Evolutionary conservation across 208 protist species (phyloP).

Genomic region (Acanthamoeba lenticulata): DNA sequence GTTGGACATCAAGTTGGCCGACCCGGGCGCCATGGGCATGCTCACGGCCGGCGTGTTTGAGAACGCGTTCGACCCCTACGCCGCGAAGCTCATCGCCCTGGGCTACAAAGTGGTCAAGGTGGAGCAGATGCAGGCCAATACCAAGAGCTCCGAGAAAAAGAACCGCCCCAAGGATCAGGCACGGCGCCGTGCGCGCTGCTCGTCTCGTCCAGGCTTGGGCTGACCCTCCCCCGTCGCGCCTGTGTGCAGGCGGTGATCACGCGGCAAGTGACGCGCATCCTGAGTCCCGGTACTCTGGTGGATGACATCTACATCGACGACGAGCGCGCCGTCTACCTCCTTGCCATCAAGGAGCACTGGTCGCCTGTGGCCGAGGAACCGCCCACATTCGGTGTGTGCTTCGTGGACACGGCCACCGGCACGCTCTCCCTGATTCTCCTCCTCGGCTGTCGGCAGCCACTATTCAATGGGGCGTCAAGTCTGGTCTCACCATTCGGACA

Average conservation of each 20-base stretch:
- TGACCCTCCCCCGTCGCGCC: neutral
- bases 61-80: constrained; percentile 69
- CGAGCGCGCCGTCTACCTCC: constrained; percentile 62
- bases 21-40: constrained; percentile 81
- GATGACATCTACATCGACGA: constrained; percentile 75
- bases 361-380: neutral
- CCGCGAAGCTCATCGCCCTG: constrained; percentile 73
- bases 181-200: neutral
- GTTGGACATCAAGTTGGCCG: constrained; percentile 78
- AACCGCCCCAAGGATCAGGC: neutral
- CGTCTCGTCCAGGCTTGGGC: neutral
- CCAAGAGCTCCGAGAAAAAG: constrained; percentile 16
- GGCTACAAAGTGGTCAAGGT: constrained; percentile 68
- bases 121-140: neutral
- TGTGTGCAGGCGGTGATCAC: neutral
- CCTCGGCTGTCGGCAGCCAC: no score
- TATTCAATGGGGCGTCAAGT: no score
- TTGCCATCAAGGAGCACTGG: constrained; percentile 72
- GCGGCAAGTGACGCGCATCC: constrained; percentile 71
- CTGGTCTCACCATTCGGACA: no score
- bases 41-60: constrained; percentile 81
- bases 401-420: constrained; percentile 76
- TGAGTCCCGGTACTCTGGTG: constrained; percentile 77
- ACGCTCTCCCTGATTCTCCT: no score
- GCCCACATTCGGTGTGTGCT: constrained; percentile 69